Conservation (phyloP, 116 monocot genomes). For the Posidonia oceanica region DNA sequence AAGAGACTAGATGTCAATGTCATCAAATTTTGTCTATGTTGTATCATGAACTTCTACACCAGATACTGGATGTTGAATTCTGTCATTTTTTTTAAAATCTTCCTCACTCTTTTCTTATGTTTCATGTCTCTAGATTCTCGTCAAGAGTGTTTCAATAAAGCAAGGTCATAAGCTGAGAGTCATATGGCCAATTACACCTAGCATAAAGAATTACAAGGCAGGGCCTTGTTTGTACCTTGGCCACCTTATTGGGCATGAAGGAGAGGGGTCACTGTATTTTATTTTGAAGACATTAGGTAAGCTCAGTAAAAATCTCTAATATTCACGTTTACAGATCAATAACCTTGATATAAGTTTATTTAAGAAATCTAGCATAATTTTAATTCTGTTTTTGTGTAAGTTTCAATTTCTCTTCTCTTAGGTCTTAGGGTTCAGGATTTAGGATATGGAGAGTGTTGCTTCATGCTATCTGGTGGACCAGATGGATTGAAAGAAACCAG, state of each 20-base stretch:
- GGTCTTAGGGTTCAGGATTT: too few relatives aligned
- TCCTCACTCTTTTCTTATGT: background rate
- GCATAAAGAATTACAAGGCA: slow-evolving; percentile 63
- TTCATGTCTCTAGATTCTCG: slow-evolving; percentile 48
- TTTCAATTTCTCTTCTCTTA: too few relatives aligned
- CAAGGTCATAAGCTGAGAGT: slow-evolving; percentile 69
- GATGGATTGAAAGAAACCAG: too few relatives aligned
- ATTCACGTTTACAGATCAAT: too few relatives aligned
- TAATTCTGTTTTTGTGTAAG: too few relatives aligned
- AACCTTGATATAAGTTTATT: too few relatives aligned
- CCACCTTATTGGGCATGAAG: slow-evolving; percentile 95
- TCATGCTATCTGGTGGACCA: too few relatives aligned
- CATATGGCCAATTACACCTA: slow-evolving; percentile 71
- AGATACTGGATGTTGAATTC: background rate
- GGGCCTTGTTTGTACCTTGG: slow-evolving; percentile 68
- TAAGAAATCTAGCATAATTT: too few relatives aligned
- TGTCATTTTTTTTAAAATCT: background rate
- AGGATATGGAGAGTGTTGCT: too few relatives aligned
- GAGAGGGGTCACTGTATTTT: slow-evolving; percentile 83
- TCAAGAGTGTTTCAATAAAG: slow-evolving; percentile 81
- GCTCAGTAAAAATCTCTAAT: background rate
- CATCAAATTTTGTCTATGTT: background rate
- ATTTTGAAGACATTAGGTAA: slow-evolving; percentile 71
- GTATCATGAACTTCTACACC: background rate
- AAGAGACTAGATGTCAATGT: background rate